These are phyloP conservation scores for Aquilaria agallochum DNA, from an alignment of 441 rosid genomes.

Conservation along the genomic window DNA sequence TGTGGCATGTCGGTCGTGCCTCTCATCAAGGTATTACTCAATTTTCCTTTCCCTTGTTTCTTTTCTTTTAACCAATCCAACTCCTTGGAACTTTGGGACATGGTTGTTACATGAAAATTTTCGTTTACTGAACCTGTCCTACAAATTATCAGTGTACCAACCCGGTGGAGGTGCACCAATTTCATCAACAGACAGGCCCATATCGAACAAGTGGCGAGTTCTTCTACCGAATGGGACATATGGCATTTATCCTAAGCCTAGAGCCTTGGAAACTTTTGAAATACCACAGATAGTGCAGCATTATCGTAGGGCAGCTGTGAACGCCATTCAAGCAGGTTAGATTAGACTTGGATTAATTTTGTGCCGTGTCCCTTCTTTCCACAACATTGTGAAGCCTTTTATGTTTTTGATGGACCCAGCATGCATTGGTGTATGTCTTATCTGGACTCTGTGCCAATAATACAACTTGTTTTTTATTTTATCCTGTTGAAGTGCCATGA, in stretches of 20 bases:
- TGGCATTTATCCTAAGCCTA: constrained; percentile 47
- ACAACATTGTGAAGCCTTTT: not conserved
- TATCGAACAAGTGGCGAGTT: constrained; percentile 61
- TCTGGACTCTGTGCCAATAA: not conserved
- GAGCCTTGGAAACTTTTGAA: constrained; percentile 39
- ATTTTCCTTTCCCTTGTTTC: not conserved
- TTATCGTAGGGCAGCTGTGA: constrained; percentile 52
- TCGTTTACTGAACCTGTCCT: constrained; percentile 8
- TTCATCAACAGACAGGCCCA: constrained; percentile 59
- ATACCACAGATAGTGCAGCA: constrained; percentile 46
- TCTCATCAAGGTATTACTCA: constrained; percentile 53
- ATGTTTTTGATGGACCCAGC: not conserved
- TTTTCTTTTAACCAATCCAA: not conserved
- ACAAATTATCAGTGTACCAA: constrained; percentile 50
- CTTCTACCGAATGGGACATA: constrained; percentile 65
- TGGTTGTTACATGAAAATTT: not conserved
- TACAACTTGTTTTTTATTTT: no score
- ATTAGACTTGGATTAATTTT: not conserved
- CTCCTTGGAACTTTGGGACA: not conserved
- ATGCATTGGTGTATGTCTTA: not conserved
- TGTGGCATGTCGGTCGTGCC: constrained; percentile 96
- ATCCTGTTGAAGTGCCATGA: no score
- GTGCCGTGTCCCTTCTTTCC: no score
- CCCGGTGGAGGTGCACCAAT: constrained; percentile 73
- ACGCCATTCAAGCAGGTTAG: constrained; percentile 75